phyloP scores from a whole-genome alignment of 163 green algal species.

The Scenedesmus sp. region DNA sequence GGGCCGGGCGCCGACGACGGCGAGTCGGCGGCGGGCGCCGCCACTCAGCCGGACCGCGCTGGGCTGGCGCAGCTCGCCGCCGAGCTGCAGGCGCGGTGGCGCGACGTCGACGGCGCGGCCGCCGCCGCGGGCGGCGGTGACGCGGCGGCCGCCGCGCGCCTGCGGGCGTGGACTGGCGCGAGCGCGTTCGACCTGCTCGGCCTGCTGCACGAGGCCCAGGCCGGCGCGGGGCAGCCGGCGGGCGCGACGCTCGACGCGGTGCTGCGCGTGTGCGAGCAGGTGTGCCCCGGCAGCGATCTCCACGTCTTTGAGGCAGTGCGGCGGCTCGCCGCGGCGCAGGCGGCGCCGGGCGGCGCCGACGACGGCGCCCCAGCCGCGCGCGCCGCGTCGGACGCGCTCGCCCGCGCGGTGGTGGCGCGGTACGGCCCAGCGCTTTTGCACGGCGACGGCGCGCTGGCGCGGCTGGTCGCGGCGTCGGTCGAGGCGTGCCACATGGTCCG shows the following conservation, averaged over 20 bases:
- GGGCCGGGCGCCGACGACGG: too few species aligned
- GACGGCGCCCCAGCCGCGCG: background rate
- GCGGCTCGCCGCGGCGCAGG: slow-evolving; percentile 1
- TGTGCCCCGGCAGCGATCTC: slow-evolving; percentile 30
- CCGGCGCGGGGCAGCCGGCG: background rate
- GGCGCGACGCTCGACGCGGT: background rate
- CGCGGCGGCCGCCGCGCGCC: too few species aligned
- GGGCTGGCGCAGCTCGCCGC: background rate
- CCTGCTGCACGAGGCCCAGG: slow-evolving; percentile 10
- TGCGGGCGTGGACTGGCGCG: slow-evolving; percentile 4
- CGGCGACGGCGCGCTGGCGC: background rate
- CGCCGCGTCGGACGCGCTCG: background rate
- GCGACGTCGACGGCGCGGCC: background rate
- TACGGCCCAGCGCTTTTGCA: slow-evolving; percentile 25
- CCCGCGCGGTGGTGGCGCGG: background rate
- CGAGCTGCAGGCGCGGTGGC: slow-evolving; percentile 14
- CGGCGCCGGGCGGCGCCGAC: background rate
- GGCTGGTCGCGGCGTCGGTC: background rate
- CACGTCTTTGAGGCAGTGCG: slow-evolving; percentile 26
- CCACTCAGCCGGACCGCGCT: too few species aligned
- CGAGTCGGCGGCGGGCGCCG: too few species aligned
- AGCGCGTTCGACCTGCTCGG: slow-evolving; percentile 35
- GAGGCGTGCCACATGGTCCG: slow-evolving; percentile 14
- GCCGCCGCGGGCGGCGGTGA: too few species aligned
- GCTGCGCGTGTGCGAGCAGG: background rate